Base-by-base conservation (phyloP, 2,329 filamentous ascomycete species). In the Beauveria bassiana region DNA sequence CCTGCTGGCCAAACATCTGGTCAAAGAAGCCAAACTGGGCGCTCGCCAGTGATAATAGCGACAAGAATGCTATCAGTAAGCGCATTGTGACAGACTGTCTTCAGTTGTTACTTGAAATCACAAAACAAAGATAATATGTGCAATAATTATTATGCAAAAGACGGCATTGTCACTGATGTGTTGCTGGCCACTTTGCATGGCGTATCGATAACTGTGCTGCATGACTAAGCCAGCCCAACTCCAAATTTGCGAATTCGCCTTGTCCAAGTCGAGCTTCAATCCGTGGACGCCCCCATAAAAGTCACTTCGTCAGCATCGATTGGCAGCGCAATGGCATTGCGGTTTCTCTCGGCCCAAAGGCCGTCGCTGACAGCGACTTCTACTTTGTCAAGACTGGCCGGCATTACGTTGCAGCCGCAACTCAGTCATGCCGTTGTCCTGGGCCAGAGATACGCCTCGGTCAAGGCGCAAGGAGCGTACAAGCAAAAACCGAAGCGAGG, bases 1-100 rank as follows among this genome's bases (percentile, higher is more conserved):
- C 75, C 22, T 68, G 68, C 54, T 84, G 84, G 68, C 86, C 83
- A 74, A 99, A 98, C 91, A 98, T 96, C 70, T 98, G 91, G 73
- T 97, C 93, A 77, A 98, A 99, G 83, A 99, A 96, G 65, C 71
- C 89, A 74, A 98, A 98, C 76, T 98, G 93, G 12, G 91, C 91
- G 62, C 82, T 78, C 4, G 81, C 86, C 18, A 84, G 75, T 64
- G 84, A 76, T 63, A 90, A 71, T 31, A 91, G 73, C 55, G 89
- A 77, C 18, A 91, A 72, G 22, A 86, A 66, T 50, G 81, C 68
- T 57, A 81, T 61, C n/a, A 71, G 64, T 42, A 73, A 54, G 34
- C 24, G 61, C 61, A 62, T 62, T 2, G 40, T 28, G 64, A 60
- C 5, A 24, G 1, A 58, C 62, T 60, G 14, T 62, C 69, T 63